Evolutionary conservation across 305 asterid genomes (phyloP), one percentile per base, ranked within the genome.

Genomic region (Stenogyne calaminthoides): DNA sequence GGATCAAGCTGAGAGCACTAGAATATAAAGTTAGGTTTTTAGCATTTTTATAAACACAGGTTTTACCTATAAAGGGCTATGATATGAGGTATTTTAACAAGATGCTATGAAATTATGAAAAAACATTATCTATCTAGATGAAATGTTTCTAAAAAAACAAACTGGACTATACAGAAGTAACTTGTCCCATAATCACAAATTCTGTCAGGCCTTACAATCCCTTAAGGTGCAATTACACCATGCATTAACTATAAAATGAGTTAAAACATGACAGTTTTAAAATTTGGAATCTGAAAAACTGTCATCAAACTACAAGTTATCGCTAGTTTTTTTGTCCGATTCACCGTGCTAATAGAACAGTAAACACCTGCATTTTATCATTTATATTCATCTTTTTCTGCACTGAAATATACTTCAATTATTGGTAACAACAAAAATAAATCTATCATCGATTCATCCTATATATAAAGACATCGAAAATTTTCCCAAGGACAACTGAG

Each of bases 1-100:
- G 40, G 36, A 71, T 14, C 34, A 15, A 80, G 70, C 56, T 67
- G 47, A 59, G 64, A 69, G 69, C 63, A 49, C 20, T 32, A 64
- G 51, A 51, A 68, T 55, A 55, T 62, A 54, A 63, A 56, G 77
- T 67, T 39, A 52, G 10, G 9, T 9, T n/a, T 40, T 16, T 14
- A 46, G 46, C 67, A 75, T 74, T 47, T 39, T 74, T 60, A 72
- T 22, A 54, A 68, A 63, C 14, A 34, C 12, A 29, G 25, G 58
- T 19, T 51, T 36, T 36, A 69, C 18, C 11, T 18, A 29, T 32
- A 51, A 52, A 44, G 18, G 51, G 14, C 20, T 16, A 9, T 15
- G 47, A 69, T 16, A 14, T 22, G 58, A 69, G 37, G 57, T 18
- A 10, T 25, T 69, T 34, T 20, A 60, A 64, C 78, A 18, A 20